Percentiles rank a stretch among this genome's conserved stretches.
Evolutionary conservation across 1,284 basidiomycete species (phyloP).

Genomic region (Amylostereum chailletii): DNA sequence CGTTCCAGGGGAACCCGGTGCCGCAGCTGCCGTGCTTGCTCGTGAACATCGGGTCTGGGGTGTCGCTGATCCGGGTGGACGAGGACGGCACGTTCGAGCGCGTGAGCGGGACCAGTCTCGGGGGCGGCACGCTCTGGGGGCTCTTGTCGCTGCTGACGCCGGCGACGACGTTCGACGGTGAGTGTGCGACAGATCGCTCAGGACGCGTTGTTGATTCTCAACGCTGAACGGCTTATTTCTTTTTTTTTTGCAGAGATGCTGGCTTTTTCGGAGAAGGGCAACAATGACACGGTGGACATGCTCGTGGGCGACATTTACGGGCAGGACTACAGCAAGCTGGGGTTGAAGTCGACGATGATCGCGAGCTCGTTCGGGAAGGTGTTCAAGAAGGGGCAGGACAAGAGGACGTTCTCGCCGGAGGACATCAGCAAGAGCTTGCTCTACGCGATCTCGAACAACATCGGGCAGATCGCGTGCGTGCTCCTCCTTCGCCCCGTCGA

Average conservation of each 20-base stretch:
- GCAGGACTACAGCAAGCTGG: conserved; percentile 87
- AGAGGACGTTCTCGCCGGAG: conserved; percentile 77
- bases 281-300: conserved; percentile 96
- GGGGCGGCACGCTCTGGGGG: conserved; percentile 99
- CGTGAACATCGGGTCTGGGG: conserved; percentile 97
- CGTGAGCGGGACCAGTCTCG: conserved; percentile 93
- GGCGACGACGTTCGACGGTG: conserved; percentile 94
- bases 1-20: conserved; percentile 71
- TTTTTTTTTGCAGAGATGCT: conserved; percentile 77
- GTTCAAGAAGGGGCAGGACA: conserved; percentile 82
- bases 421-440: conserved; percentile 93
- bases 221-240: not conserved
- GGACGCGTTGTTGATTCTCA: not conserved
- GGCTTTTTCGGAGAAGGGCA: conserved; percentile 84
- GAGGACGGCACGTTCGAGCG: conserved; percentile 94
- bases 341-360: conserved; percentile 95
- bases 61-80: conserved; percentile 96
- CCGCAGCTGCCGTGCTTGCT: conserved; percentile 94
- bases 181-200: conserved; percentile 21
- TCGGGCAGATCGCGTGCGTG: conserved; percentile 97
- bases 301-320: conserved; percentile 99
- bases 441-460: conserved; percentile 98
- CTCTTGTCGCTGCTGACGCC: conserved; percentile 90
- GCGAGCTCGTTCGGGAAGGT: conserved; percentile 99
- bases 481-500: not conserved